Evolutionary conservation across 495 filamentous ascomycete species (phyloP).

Genomic region (Tuber borchii): DNA sequence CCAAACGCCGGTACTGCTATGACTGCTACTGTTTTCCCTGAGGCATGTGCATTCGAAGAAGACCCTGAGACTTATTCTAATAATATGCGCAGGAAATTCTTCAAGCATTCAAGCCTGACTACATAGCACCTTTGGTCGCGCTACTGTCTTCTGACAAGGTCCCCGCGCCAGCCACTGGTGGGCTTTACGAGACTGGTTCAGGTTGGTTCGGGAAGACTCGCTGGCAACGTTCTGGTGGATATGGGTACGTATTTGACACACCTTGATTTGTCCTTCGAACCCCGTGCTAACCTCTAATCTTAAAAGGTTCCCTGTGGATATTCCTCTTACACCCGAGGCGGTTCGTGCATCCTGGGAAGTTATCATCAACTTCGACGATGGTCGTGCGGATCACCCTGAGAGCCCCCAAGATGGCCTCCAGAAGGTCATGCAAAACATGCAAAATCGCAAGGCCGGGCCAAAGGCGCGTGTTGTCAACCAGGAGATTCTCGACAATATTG

Average conservation of each 20-base stretch:
- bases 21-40: constrained; percentile 90
- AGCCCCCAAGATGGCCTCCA: constrained; percentile 66
- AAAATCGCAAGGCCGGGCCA: constrained; percentile 39
- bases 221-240: constrained; percentile 89
- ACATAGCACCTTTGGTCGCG: constrained; percentile 88
- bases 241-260: constrained; percentile 47
- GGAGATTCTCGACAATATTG: constrained; percentile 61
- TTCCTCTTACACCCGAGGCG: constrained; percentile 77
- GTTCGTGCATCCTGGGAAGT: constrained; percentile 69
- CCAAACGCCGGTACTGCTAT: constrained; percentile 96
- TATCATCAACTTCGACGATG: constrained; percentile 83
- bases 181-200: constrained; percentile 91
- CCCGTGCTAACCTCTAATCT: constrained; percentile 9
- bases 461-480: constrained; percentile 41
- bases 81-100: constrained; percentile 61
- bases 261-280: neutral
- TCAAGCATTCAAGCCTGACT: constrained; percentile 98
- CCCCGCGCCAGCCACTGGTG: constrained; percentile 75
- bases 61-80: constrained; percentile 1
- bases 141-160: constrained; percentile 82
- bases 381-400: constrained; percentile 81
- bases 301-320: constrained; percentile 72
- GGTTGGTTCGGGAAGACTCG: constrained; percentile 88
- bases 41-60: constrained; percentile 41
- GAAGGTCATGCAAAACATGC: constrained; percentile 88